Base-by-base conservation (phyloP, 257 asterid species). In the Fraxinus pennsylvanica region DNA sequence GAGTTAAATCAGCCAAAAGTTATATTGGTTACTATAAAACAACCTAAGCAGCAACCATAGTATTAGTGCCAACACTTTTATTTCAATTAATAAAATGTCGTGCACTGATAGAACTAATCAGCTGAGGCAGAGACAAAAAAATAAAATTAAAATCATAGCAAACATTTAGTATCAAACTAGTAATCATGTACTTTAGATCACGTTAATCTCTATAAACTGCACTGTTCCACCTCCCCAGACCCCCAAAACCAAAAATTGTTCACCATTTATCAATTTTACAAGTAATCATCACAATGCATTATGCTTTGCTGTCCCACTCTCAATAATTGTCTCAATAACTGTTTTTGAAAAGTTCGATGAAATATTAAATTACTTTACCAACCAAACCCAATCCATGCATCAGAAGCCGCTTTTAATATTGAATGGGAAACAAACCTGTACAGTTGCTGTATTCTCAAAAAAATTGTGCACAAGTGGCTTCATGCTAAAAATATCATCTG, bases 391-490 rank as follows among this genome's bases (percentile, higher is more conserved):
- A 47, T 39, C 32, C 66, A 67, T 29, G 76, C 76, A 52, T 74
- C 80, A 30, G 57, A 36, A 65, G 59, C 6, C 41, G 75, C 57
- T 78, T 63, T 76, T 35, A 71, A 65, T 67, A 41, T 72, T 57
- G 72, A 76, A 71, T 47, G 4, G 80, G 13, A 32, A 69, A 73
- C 68, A 81, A 85, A 95, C 98, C 97, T 93, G 98, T 83, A 95
- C 98, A 5, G 93, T 95, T 63, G 98, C 77, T 9, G 97, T 91
- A 81, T 95, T 93, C 79, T 93, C 97, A 63, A 95, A 95, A 87
- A 93, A 93, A 91, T 92, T 92, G 79, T 95, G 89, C 35, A 89
- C 79, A 79, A 91, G 78, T 8, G 99, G 99, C 84, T 89, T 93
- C 92, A 95, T 72, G 73, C 82, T 72, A 50, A 95, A 86, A 82